Percentiles rank a stretch among this genome's conserved stretches.
phyloP scores from a whole-genome alignment of 2,329 filamentous ascomycete species.

The Aspergillus sojae region DNA sequence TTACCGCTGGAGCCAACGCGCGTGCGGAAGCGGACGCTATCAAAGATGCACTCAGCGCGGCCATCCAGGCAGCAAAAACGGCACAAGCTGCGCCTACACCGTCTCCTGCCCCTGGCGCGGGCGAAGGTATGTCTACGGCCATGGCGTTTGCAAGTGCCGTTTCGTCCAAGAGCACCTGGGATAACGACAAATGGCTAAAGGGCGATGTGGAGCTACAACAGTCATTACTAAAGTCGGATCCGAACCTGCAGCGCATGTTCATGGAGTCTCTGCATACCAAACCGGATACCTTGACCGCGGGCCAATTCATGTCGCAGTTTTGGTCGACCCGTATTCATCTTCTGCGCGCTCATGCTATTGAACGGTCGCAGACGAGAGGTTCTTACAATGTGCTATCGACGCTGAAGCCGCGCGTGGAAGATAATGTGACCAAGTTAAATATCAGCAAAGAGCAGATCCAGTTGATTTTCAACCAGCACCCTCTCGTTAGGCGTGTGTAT shows the following conservation, averaged over 20 bases:
- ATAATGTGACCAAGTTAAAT: constrained; percentile 75
- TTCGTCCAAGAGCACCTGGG: constrained; percentile 65
- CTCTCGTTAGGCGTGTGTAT: constrained; percentile 85
- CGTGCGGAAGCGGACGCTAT: constrained; percentile 82
- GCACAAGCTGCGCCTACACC: constrained; percentile 40
- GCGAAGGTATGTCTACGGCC: constrained; percentile 61
- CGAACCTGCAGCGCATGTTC: constrained; percentile 77
- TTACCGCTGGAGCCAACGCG: constrained; percentile 75
- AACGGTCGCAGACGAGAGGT: constrained; percentile 81
- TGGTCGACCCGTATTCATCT: constrained; percentile 89
- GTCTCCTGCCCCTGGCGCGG: constrained; percentile 38
- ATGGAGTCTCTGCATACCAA: constrained; percentile 82
- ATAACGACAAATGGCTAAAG: constrained; percentile 78
- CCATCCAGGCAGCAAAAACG: constrained; percentile 71
- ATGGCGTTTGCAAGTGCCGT: constrained; percentile 78
- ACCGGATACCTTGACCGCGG: constrained; percentile 77
- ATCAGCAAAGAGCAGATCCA: constrained; percentile 91
- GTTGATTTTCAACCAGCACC: constrained; percentile 90
- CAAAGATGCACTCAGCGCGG: constrained; percentile 76
- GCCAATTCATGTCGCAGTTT: constrained; percentile 87
- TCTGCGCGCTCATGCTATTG: constrained; percentile 86
- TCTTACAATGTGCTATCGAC: constrained; percentile 92
- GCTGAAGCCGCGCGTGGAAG: constrained; percentile 77
- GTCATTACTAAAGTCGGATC: constrained; percentile 81
- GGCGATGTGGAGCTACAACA: constrained; percentile 81